Conservation (phyloP, 805 yeast genomes). For the Myxozyma mucilagina region DNA sequence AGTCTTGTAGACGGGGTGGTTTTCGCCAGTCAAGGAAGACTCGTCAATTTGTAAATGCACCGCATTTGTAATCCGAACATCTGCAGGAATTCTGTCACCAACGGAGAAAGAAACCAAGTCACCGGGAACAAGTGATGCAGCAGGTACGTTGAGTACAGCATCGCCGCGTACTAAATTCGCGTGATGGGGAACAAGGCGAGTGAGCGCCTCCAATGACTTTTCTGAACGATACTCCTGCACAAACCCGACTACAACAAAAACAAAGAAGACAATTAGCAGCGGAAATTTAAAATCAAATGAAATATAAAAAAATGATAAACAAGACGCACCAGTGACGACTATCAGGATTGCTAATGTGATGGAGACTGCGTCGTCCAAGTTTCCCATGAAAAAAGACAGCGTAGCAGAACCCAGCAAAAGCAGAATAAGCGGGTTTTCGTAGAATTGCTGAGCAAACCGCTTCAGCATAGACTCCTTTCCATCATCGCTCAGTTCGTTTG, state of each 20-base stretch:
- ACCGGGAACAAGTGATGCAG: slow-evolving; percentile 90
- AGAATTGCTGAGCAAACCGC: slow-evolving; percentile 77
- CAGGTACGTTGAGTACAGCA: slow-evolving; percentile 64
- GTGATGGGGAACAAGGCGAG: slow-evolving; percentile 92
- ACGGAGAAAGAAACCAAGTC: slow-evolving; percentile 85
- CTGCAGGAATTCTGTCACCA: slow-evolving; percentile 98
- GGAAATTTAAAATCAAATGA: background rate
- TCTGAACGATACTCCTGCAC: slow-evolving; percentile 97
- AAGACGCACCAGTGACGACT: slow-evolving; percentile 65
- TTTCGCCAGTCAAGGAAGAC: slow-evolving; percentile 94
- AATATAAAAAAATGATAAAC: too few relatives aligned
- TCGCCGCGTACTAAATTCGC: slow-evolving; percentile 87
- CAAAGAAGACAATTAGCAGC: background rate
- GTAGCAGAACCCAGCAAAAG: slow-evolving; percentile 87
- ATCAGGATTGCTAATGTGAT: slow-evolving; percentile 88
- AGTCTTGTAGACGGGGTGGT: slow-evolving; percentile 75
- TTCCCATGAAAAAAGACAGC: slow-evolving; percentile 89
- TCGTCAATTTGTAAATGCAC: slow-evolving; percentile 86
- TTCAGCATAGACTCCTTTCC: slow-evolving; percentile 65
- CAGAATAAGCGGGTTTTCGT: slow-evolving; percentile 87
- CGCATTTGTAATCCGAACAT: slow-evolving; percentile 74
- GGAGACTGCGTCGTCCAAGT: slow-evolving; percentile 91
- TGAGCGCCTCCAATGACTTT: slow-evolving; percentile 88
- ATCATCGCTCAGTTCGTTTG: slow-evolving; percentile 72
- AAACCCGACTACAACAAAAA: slow-evolving; percentile 66